Evolutionary conservation across 257 asterid genomes (phyloP).

Genomic region (Parsonsia alboflavescens): DNA sequence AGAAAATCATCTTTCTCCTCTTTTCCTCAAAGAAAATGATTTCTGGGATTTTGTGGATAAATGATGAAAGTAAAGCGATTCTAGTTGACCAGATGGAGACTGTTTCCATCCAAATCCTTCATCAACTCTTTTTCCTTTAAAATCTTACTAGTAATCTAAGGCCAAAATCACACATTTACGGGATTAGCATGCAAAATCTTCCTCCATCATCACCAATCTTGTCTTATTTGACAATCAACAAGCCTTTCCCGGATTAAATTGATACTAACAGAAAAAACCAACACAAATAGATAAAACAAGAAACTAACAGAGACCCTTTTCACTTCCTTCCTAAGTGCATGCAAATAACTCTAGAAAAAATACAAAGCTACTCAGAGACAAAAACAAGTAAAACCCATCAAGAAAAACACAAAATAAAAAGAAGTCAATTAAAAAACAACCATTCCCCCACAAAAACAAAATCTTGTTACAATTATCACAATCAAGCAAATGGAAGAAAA

Average conservation of each 20-base stretch:
- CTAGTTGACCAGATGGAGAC: not conserved
- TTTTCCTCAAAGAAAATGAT: not conserved
- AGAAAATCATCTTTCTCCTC: not conserved
- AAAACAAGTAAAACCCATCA: conserved; percentile 1
- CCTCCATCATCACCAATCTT: not conserved
- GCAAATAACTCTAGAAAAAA: conserved; percentile 1
- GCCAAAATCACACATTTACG: not conserved
- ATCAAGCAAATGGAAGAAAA: not conserved
- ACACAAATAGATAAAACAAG: not conserved
- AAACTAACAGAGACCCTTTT: conserved; percentile 3
- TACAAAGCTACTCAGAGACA: not conserved
- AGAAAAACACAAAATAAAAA: conserved; percentile 1
- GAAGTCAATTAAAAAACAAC: not conserved
- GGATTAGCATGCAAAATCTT: not conserved
- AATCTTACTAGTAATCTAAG: not conserved
- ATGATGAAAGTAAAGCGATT: not conserved
- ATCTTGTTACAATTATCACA: not conserved
- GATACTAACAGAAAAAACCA: not conserved
- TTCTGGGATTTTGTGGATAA: not conserved
- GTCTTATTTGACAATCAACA: conserved; percentile 1
- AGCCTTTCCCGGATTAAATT: conserved; percentile 8
- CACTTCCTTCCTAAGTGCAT: not conserved
- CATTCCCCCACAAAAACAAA: not conserved
- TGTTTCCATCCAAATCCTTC: not conserved
- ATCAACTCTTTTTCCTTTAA: not conserved